phyloP scores from a whole-genome alignment of 768 basidiomycete species.

The Leccinum incarnatum region DNA sequence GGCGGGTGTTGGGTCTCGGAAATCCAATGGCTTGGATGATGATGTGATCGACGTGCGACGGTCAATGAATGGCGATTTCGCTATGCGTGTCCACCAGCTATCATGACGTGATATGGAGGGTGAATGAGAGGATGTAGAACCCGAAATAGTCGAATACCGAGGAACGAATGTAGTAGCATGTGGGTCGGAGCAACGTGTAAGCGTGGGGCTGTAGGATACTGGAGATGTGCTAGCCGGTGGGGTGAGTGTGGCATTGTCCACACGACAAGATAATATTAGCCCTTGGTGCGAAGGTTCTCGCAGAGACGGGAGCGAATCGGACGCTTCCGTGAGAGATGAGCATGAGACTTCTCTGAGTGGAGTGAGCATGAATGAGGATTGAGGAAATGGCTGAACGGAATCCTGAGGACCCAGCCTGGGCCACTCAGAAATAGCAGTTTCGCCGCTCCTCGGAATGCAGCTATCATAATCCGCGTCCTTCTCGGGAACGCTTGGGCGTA shows the following conservation, averaged over 20 bases:
- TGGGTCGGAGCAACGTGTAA: slow-evolving; percentile 25
- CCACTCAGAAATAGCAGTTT: slow-evolving; percentile 14
- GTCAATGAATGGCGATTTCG: slow-evolving; percentile 63
- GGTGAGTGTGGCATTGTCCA: slow-evolving; percentile 22
- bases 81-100: slow-evolving; percentile 77
- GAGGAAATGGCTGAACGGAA: slow-evolving; percentile 15
- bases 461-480: slow-evolving; percentile 21
- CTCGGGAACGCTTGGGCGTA: slow-evolving; percentile 11
- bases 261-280: slow-evolving; percentile 24
- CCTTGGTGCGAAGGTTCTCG: slow-evolving; percentile 24
- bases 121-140: slow-evolving; percentile 38
- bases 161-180: slow-evolving; percentile 29
- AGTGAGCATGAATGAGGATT: slow-evolving; percentile 29
- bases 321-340: slow-evolving; percentile 11
- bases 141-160: slow-evolving; percentile 42
- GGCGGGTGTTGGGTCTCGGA: slow-evolving; percentile 79
- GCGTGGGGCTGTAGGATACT: slow-evolving; percentile 21
- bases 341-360: slow-evolving; percentile 32
- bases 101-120: slow-evolving; percentile 62
- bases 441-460: slow-evolving; percentile 9
- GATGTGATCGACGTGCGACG: slow-evolving; percentile 45
- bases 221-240: slow-evolving; percentile 14
- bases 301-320: slow-evolving; percentile 25
- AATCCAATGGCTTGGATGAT: slow-evolving; percentile 41
- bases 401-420: slow-evolving; percentile 12